phyloP scores from a whole-genome alignment of 169 alveolate genomes.

The Plasmodium fragile region DNA sequence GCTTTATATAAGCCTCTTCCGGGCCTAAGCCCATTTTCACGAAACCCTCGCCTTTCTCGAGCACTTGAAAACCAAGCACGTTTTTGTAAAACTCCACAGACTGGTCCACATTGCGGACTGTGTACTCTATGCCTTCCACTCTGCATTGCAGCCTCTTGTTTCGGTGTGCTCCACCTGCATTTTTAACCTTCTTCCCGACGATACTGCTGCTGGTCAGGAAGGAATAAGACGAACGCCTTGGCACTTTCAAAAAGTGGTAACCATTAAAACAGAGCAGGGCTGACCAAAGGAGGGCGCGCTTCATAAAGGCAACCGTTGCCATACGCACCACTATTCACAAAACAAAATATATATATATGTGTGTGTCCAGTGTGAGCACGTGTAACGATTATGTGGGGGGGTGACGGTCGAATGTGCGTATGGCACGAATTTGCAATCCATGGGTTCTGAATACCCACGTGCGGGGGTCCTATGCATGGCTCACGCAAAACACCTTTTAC shows the following conservation, averaged over 20 bases:
- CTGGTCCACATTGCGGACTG: slow-evolving; percentile 31
- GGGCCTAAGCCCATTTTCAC: slow-evolving; percentile 34
- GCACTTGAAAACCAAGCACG: slow-evolving; percentile 35
- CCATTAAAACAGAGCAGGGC: slow-evolving; percentile 31
- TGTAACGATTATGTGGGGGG: neutral
- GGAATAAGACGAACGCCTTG: slow-evolving; percentile 9
- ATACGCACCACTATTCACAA: neutral
- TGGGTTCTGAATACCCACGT: neutral
- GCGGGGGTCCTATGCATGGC: neutral
- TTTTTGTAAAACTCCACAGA: slow-evolving; percentile 55
- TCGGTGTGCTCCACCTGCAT: neutral
- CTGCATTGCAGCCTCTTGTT: slow-evolving; percentile 37
- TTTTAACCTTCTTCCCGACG: neutral
- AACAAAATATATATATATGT: neutral
- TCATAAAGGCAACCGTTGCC: neutral
- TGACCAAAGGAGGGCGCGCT: neutral
- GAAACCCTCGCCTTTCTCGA: slow-evolving; percentile 13
- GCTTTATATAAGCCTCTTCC: slow-evolving; percentile 50
- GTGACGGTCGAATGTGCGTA: neutral
- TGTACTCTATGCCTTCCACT: slow-evolving; percentile 73
- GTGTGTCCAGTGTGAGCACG: neutral
- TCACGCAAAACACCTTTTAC: neutral
- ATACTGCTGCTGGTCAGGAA: slow-evolving; percentile 25
- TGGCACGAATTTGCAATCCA: neutral
- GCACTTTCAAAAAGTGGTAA: slow-evolving; percentile 18